A percentile compares a stretch with the other conserved stretches of the same genome.
Evolutionary conservation across 257 asterid genomes (phyloP).

Genomic region (Solanum peruvianum): DNA sequence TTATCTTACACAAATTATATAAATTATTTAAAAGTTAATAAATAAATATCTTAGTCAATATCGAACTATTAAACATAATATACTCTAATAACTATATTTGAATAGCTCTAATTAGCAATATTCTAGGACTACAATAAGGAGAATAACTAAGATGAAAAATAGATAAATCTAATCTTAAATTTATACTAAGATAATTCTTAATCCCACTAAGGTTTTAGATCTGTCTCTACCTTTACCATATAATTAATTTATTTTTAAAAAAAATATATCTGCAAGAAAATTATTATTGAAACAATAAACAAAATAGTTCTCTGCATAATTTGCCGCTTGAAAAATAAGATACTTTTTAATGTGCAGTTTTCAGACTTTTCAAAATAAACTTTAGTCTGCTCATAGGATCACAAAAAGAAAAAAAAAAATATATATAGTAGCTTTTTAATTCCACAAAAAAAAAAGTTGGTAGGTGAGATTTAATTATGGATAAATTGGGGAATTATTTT

Average conservation of each 20-base stretch:
- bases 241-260: too few species aligned
- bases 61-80: neutral
- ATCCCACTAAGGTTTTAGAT: neutral
- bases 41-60: too few species aligned
- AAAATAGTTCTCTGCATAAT: neutral
- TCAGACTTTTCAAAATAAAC: neutral
- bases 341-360: neutral
- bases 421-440: neutral
- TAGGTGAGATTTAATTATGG: neutral
- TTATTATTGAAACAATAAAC: neutral
- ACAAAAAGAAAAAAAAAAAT: neutral
- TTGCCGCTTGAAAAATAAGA: neutral
- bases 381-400: neutral
- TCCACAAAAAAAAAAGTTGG: neutral
- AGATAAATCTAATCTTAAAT: neutral
- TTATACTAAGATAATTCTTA: neutral
- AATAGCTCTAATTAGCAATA: neutral
- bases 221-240: neutral
- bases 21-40: too few species aligned
- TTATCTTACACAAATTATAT: too few species aligned
- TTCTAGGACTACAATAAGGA: too few species aligned
- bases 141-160: neutral
- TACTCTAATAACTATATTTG: neutral
- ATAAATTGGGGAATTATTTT: neutral
- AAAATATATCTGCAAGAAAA: neutral